These are phyloP conservation scores for Sporothrix inflata DNA, from an alignment of 2,329 filamentous ascomycete genomes.

Conservation along the genomic window DNA sequence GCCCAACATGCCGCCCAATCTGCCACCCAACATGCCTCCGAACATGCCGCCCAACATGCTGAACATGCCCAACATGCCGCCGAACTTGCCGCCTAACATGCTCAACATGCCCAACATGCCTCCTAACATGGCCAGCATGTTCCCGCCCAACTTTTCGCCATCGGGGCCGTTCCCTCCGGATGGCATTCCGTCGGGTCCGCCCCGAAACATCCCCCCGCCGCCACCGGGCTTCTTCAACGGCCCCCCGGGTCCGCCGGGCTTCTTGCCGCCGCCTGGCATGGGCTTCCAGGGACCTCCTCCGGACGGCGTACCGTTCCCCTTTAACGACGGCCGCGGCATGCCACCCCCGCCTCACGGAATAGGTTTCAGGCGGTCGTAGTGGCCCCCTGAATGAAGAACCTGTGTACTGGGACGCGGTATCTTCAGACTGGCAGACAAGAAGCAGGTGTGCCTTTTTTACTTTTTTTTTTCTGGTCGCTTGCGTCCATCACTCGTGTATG, in stretches of 20 bases:
- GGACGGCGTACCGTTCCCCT: constrained; percentile 55
- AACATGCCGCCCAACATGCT: constrained; percentile 32
- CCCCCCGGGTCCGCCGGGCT: constrained; percentile 47
- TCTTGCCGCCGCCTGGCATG: constrained; percentile 59
- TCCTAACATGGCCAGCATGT: constrained; percentile 39
- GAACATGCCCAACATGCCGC: constrained; percentile 28
- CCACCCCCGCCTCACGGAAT: constrained; percentile 34
- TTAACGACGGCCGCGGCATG: constrained; percentile 50
- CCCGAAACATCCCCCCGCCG: constrained; percentile 58
- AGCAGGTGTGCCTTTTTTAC: background rate
- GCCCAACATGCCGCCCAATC: constrained; percentile 16
- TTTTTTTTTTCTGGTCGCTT: background rate
- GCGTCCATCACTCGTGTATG: constrained; percentile 2
- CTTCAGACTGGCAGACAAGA: too few species aligned
- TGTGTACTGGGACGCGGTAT: background rate
- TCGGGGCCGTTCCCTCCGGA: constrained; percentile 51
- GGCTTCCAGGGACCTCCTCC: constrained; percentile 59
- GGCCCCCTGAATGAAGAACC: background rate
- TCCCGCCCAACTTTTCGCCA: constrained; percentile 63
- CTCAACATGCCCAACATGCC: constrained; percentile 28
- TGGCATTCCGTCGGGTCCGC: constrained; percentile 51
- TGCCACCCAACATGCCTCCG: constrained; percentile 27
- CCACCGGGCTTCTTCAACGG: constrained; percentile 60
- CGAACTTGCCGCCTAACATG: constrained; percentile 30
- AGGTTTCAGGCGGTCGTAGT: constrained; percentile 29